Base-by-base conservation (phyloP, 495 filamentous ascomycete genomes). In the Penicillium odoratum region DNA sequence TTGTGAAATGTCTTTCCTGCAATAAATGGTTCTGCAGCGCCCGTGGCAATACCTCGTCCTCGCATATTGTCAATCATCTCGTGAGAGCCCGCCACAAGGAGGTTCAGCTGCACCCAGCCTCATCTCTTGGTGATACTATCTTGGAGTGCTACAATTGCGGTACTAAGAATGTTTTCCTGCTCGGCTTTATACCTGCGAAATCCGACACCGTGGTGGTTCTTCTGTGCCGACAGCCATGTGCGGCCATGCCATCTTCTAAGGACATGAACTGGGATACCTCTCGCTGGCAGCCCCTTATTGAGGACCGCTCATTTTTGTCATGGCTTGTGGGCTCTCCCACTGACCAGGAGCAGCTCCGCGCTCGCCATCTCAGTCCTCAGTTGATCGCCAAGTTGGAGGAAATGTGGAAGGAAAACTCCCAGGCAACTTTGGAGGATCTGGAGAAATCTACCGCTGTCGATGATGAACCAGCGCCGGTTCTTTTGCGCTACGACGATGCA, bases 251-350 rank as follows among this genome's bases (percentile, higher is more conserved):
- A 5, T 96, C 93, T 10, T 92, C 91, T n/a, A 99, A 99, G 76
- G 94, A 98, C 67, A 99, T 99, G 94, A 98, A 93, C 70, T 99
- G 94, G 94, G 94, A 99, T 74, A 93, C 92, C 13, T 96, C 95
- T 7, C 86, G 92, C 61, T 99, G 94, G 94, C 93, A 98, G 64
- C 94, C 94, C 3, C 79, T 99, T 38, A 97, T 99, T 58, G 93
- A 97, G 68, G 94, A 99, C 64, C 91, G 94, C 30, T 93, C 92
- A 7, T 99, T 99, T 66, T 74, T 99, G 28, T 84, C 85, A 38
- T 99, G 94, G 94, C 89, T 99, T 49, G 94, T 99, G 29, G 84
- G 85, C 49, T 81, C 88, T 10, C 94, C 94, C 9, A 88, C 90
- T 15, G 94, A 99, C 69, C 90, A 93, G 60, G 94, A 99, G 72